A percentile compares a stretch with the other conserved stretches of the same genome.
These are phyloP conservation scores for Myriosclerotinia scirpicola DNA, from an alignment of 2,329 filamentous ascomycete genomes.

Conservation along the genomic window DNA sequence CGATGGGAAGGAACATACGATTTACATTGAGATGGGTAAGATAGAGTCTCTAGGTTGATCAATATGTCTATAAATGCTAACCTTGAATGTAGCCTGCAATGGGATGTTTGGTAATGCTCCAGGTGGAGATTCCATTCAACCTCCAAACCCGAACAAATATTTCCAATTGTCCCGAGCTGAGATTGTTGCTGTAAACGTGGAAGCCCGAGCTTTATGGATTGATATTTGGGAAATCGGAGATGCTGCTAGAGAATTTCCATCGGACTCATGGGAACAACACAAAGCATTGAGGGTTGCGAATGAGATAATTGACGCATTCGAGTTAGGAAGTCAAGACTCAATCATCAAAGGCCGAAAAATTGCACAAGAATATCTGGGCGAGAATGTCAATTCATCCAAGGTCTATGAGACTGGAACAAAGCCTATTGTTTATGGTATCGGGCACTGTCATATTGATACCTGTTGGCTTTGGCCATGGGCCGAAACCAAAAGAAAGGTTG, in stretches of 20 bases:
- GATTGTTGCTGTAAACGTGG: conserved; percentile 84
- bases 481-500: conserved; percentile 96
- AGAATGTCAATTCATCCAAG: conserved; percentile 75
- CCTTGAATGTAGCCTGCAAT: conserved; percentile 67
- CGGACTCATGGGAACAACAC: conserved; percentile 85
- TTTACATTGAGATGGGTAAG: conserved; percentile 87
- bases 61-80: background rate
- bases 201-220: conserved; percentile 78
- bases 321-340: conserved; percentile 74
- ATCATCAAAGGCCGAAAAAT: conserved; percentile 80
- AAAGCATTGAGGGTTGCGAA: conserved; percentile 81
- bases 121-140: conserved; percentile 82
- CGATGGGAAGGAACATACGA: conserved; percentile 80
- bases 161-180: conserved; percentile 76
- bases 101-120: conserved; percentile 95
- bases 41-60: background rate
- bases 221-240: conserved; percentile 97
- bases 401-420: conserved; percentile 78
- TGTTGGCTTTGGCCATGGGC: conserved; percentile 99
- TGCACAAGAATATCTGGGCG: conserved; percentile 77
- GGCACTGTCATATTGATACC: conserved; percentile 96
- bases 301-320: conserved; percentile 86
- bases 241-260: conserved; percentile 86
- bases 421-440: conserved; percentile 82
- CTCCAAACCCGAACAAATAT: conserved; percentile 80